These are phyloP conservation scores for Termitomyces sp. DNA, from an alignment of 768 basidiomycete species.

Conservation along the genomic window DNA sequence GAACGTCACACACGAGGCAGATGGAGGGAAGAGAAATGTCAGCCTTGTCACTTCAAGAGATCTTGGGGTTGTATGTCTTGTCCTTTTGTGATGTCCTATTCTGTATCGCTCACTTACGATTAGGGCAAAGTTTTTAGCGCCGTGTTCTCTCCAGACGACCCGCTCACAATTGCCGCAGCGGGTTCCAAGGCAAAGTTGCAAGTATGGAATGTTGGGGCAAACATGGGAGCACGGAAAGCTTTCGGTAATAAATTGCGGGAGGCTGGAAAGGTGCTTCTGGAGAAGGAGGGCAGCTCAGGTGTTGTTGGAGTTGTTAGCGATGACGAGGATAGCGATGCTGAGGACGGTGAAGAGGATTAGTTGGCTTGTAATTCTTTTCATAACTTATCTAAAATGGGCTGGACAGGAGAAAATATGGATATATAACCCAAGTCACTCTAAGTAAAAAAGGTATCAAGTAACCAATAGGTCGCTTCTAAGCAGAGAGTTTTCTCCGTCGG, in stretches of 20 bases:
- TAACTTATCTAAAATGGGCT: not conserved
- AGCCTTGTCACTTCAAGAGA: slow-evolving; percentile 85
- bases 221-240: slow-evolving; percentile 75
- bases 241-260: slow-evolving; percentile 76
- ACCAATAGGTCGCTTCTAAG: slow-evolving; percentile 23
- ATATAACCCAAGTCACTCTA: not conserved
- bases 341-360: slow-evolving; percentile 25
- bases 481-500: slow-evolving; percentile 59
- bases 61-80: slow-evolving; percentile 74
- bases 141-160: slow-evolving; percentile 90
- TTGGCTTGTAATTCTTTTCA: not conserved
- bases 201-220: slow-evolving; percentile 92
- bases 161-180: slow-evolving; percentile 89
- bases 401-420: slow-evolving; percentile 4
- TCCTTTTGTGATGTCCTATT: not conserved
- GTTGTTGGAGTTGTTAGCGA: slow-evolving; percentile 67
- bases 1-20: slow-evolving; percentile 75
- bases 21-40: slow-evolving; percentile 65
- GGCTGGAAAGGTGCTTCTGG: slow-evolving; percentile 65
- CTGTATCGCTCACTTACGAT: not conserved
- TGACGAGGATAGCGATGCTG: slow-evolving; percentile 62
- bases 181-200: slow-evolving; percentile 94
- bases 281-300: slow-evolving; percentile 50
- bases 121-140: slow-evolving; percentile 97
- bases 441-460: slow-evolving; percentile 1